These are phyloP conservation scores for Lentinula detonsa DNA, from an alignment of 768 basidiomycete genomes.

Conservation along the genomic window DNA sequence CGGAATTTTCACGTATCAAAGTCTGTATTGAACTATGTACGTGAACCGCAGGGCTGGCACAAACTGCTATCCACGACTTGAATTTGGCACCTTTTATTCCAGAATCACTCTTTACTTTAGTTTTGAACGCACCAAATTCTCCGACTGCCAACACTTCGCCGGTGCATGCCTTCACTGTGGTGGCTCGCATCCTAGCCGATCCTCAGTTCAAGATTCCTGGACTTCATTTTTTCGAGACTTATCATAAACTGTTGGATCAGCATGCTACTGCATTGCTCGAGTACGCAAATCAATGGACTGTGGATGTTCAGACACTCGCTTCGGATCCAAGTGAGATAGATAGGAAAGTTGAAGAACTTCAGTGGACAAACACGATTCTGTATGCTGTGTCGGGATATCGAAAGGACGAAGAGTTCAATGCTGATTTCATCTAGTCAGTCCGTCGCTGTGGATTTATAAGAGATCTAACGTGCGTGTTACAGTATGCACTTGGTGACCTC, in stretches of 20 bases:
- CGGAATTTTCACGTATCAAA: not conserved
- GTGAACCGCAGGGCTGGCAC: conserved; percentile 42
- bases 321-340: conserved; percentile 30
- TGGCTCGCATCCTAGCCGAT: conserved; percentile 39
- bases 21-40: not conserved
- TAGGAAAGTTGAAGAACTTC: conserved; percentile 57
- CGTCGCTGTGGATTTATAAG: not conserved
- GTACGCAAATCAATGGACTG: conserved; percentile 39
- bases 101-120: conserved; percentile 14
- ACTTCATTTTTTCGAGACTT: conserved; percentile 19
- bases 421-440: conserved; percentile 48
- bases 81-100: conserved; percentile 29
- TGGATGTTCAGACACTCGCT: conserved; percentile 19
- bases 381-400: conserved; percentile 52
- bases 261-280: conserved; percentile 33
- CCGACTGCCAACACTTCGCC: not conserved
- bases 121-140: not conserved
- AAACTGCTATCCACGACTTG: conserved; percentile 41
- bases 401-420: conserved; percentile 36
- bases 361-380: conserved; percentile 46
- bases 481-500: conserved; percentile 70
- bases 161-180: conserved; percentile 4
- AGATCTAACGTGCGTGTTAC: conserved; percentile 7
- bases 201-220: conserved; percentile 10
- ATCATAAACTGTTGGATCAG: not conserved